Conservation (phyloP, 2,329 filamentous ascomycete genomes). For the Lachnellula arida region DNA sequence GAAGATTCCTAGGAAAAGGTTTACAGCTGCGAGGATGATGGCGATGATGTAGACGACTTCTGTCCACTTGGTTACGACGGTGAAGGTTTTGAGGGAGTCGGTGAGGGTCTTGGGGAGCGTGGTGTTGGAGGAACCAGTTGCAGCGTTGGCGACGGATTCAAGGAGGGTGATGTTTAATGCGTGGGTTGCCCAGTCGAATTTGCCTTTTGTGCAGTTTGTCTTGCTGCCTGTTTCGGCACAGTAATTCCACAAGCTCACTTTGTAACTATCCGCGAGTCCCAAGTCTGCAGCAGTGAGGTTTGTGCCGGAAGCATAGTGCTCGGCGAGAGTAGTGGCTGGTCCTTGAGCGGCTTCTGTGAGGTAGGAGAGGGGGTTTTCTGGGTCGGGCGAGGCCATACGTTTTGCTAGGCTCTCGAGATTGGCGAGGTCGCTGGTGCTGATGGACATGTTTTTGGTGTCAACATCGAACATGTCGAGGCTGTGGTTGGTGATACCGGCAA, state of each 20-base stretch:
- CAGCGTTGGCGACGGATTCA: slow-evolving; percentile 44
- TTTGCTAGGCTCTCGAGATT: slow-evolving; percentile 22
- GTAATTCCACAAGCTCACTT: slow-evolving; percentile 82
- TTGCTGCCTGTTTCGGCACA: slow-evolving; percentile 54
- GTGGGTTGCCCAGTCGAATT: slow-evolving; percentile 73
- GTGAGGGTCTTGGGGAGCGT: slow-evolving; percentile 64
- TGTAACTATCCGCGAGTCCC: slow-evolving; percentile 66
- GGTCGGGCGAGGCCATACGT: neutral
- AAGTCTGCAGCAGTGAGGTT: slow-evolving; percentile 56
- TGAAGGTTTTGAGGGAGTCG: slow-evolving; percentile 67
- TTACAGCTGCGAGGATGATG: slow-evolving; percentile 61
- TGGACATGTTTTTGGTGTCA: slow-evolving; percentile 54
- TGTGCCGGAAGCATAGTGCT: slow-evolving; percentile 14
- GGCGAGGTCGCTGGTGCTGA: slow-evolving; percentile 24
- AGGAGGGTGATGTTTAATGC: slow-evolving; percentile 63
- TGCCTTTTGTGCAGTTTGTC: slow-evolving; percentile 63
- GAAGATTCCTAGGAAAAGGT: slow-evolving; percentile 74
- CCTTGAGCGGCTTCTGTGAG: slow-evolving; percentile 28
- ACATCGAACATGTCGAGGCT: slow-evolving; percentile 55
- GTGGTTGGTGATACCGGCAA: slow-evolving; percentile 53
- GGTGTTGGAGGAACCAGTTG: slow-evolving; percentile 46
- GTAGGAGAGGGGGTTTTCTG: slow-evolving; percentile 6
- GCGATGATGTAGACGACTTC: slow-evolving; percentile 75
- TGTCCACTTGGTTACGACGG: slow-evolving; percentile 73
- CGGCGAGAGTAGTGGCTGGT: slow-evolving; percentile 28